Base-by-base conservation (phyloP, 192 early-diverging fungal genomes). In the Coemansia sp. region DNA sequence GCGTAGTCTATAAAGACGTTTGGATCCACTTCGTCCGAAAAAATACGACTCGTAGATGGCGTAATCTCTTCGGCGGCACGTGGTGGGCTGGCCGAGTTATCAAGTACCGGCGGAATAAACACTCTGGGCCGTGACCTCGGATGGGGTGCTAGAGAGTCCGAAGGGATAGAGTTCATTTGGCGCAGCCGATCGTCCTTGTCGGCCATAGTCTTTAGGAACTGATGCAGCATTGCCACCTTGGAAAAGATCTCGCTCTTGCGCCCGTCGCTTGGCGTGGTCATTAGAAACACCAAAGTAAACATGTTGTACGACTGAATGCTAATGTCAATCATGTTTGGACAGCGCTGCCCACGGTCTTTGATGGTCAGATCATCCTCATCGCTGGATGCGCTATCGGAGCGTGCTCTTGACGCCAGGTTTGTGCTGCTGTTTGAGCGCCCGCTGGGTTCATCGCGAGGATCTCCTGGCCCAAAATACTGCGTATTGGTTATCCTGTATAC, bases 401-500 rank as follows among this genome's bases (percentile, higher is more conserved):
- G 44, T 4, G 54, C 3, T 15, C 25, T 18, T 13, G 39, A 14
- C 9, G 15, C 13, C 2, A 33, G 26, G 13, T 10, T 42, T 1
- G 13, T 14, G 15, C 14, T 36, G n/a, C 10, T 34, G 25, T 18
- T 34, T 4, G 36, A 39, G 20, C 23, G 15, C 13, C 27, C 39
- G 24, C 28, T 33, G 8, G 10, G 36, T 47, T 40, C 32, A 22
- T 32, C 15, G 48, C 38, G 30, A 6, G 20, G 2, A 10, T 49
- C 57, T 46, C 40, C 23, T 14, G 36, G 55, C 26, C 42, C 38
- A 10, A 36, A 14, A 20, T 66, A 55, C 28, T 70, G 48, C 24
- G 55, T 53, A 51, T 70, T 77, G 26, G 74, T 81, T 30, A 88
- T 82, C 46, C 79, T 74, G 64, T 91, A 91, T 36, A 88, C 80